Evolutionary conservation across 23 red algal genomes (phyloP).

Genomic region (Chondrus crispus): DNA sequence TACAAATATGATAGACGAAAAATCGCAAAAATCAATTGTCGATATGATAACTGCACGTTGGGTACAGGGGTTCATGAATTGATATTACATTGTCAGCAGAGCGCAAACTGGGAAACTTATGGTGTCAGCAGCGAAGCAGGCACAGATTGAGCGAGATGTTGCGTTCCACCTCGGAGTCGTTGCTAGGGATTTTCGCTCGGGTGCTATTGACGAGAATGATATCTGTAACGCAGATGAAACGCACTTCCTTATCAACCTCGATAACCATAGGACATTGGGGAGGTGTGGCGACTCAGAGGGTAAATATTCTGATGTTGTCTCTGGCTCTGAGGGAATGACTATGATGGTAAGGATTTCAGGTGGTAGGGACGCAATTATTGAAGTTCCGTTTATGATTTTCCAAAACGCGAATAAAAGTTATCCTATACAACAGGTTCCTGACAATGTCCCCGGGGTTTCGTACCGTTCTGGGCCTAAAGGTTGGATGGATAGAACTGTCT

Average conservation of each 20-base stretch:
- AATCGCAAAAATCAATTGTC: neutral
- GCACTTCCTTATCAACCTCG: conserved; percentile 10
- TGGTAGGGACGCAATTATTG: neutral
- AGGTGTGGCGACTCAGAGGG: neutral
- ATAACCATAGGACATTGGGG: conserved; percentile 9
- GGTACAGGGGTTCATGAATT: conserved; percentile 6
- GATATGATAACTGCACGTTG: neutral
- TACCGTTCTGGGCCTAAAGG: conserved; percentile 22
- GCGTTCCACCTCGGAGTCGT: conserved; percentile 5
- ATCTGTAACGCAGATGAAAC: conserved; percentile 31
- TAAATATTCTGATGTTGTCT: conserved; percentile 26
- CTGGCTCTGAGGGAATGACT: conserved; percentile 18
- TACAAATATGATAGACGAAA: neutral
- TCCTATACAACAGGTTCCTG: conserved; percentile 5
- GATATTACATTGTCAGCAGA: conserved; percentile 7
- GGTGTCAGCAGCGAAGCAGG: neutral
- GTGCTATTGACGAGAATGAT: neutral
- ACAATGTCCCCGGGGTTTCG: neutral
- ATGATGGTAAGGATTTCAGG: conserved; percentile 16
- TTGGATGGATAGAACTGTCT: conserved; percentile 11
- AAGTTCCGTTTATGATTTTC: conserved; percentile 31
- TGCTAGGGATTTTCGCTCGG: neutral
- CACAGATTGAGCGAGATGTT: neutral
- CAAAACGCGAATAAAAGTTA: neutral
- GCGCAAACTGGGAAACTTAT: neutral